A percentile compares a stretch with the other conserved stretches of the same genome.
phyloP scores from a whole-genome alignment of 805 yeast genomes.

The Metschnikowia reukaufii region DNA sequence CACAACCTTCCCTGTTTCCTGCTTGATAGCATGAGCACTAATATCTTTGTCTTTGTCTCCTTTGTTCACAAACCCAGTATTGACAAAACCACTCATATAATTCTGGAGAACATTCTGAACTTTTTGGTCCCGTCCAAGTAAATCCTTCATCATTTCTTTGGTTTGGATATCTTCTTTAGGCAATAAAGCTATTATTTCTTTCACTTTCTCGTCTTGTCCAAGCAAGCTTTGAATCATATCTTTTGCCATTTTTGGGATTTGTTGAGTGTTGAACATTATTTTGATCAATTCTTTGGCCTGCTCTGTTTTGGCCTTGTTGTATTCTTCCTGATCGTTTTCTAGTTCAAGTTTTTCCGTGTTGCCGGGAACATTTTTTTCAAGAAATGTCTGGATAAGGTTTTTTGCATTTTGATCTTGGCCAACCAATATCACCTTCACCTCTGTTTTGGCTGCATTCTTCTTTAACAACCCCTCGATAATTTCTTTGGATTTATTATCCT shows the following conservation, averaged over 20 bases:
- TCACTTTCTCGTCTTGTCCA: background rate
- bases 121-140: slow-evolving; percentile 1
- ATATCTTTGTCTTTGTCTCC: background rate
- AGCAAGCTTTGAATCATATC: background rate
- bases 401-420: background rate
- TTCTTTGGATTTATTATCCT: background rate
- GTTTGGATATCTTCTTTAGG: background rate
- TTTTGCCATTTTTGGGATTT: background rate
- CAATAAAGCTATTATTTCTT: background rate
- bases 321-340: background rate
- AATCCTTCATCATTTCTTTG: background rate
- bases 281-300: background rate
- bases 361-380: background rate
- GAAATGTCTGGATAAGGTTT: background rate
- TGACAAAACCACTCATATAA: background rate
- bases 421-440: background rate
- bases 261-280: background rate
- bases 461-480: slow-evolving; percentile 1
- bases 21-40: background rate
- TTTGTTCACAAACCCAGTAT: background rate
- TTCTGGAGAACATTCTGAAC: background rate
- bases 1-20: background rate
- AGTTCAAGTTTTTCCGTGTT: background rate
- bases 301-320: background rate
- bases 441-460: background rate